Conservation (phyloP, 768 basidiomycete genomes). For the Macrocybe gigantea region DNA sequence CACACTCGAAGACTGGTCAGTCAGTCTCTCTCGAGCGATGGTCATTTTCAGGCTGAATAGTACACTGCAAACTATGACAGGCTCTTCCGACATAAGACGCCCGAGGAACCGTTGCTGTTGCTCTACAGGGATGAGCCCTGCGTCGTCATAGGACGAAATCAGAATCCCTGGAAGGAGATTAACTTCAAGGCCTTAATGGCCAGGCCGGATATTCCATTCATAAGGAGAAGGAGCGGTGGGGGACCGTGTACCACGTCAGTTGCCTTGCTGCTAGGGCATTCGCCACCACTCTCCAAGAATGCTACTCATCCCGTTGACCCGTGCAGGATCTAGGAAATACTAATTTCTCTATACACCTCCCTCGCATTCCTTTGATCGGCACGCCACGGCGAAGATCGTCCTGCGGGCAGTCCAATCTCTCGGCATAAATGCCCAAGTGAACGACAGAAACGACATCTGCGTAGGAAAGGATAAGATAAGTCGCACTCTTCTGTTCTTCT, state of each 20-base stretch:
- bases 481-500: slow-evolving; percentile 14
- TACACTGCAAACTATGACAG: slow-evolving; percentile 10
- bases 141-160: slow-evolving; percentile 92
- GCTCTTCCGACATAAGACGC: slow-evolving; percentile 68
- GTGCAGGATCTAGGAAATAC: slow-evolving; percentile 93
- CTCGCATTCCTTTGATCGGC: slow-evolving; percentile 78
- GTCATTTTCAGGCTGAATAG: slow-evolving; percentile 1
- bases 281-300: neutral
- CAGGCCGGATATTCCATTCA: slow-evolving; percentile 57
- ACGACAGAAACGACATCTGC: slow-evolving; percentile 90
- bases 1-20: slow-evolving; percentile 85
- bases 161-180: slow-evolving; percentile 98
- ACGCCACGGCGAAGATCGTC: slow-evolving; percentile 71
- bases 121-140: slow-evolving; percentile 86
- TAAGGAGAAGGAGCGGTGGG: slow-evolving; percentile 86
- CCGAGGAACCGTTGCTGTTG: slow-evolving; percentile 67
- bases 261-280: neutral
- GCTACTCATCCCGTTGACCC: too few species aligned
- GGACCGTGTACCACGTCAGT: slow-evolving; percentile 93
- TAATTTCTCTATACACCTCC: slow-evolving; percentile 92
- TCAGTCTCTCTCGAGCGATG: neutral
- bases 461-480: slow-evolving; percentile 86
- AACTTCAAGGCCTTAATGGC: slow-evolving; percentile 57
- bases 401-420: slow-evolving; percentile 70
- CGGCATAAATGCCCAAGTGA: slow-evolving; percentile 73